Evolutionary conservation across 768 basidiomycete species (phyloP), one percentile per base, ranked within the genome.

Genomic region (Lactifluus volemus): DNA sequence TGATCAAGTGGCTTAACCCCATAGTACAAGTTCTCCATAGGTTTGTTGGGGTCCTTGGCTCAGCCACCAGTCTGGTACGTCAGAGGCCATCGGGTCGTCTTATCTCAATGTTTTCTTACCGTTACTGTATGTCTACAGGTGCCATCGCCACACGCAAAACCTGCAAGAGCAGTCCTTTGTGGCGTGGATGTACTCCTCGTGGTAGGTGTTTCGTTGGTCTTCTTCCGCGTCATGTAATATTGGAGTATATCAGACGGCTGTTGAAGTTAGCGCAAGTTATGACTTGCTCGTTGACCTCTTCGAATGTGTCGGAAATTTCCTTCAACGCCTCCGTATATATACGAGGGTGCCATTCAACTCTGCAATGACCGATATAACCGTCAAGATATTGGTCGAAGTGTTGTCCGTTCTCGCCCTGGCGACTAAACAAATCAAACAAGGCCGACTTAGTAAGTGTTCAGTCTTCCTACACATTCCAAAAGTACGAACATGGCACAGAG

Each of bases 401-500:
- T 17, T 54, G 6, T 44, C 29, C 10, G 38, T 54, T 1, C 39
- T 54, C 15, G 44, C 44, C 30, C 29, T 48, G 6, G 45, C 55
- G 17, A 47, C 55, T 2, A 55, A 42, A 10, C 55, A 38, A 21
- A 11, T 55, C n/a, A 55, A 55, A 7, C 42, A 45, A 6, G 53
- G 53, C 2, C 29, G 53, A 32, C 30, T 55, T 42, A 55, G 53
- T 55, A 14, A 55, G 42, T n/a, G 3, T 14, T 17, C 3, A 25
- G 25, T 34, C 25, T 45, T 6, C 36, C 5, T 25, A 15, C 9
- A n/a, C 5, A 17, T 53, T 29, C n/a, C 17, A 1, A 17, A 32
- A 48, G 11, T 80, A 58, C 12, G 19, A 36, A 11, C 39, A 29
- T 17, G 1, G 25, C 10, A 11, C 34, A 57, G 53, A 55, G 30